A percentile compares a stretch with the other conserved stretches of the same genome.
Conservation (phyloP, 2,329 filamentous ascomycete species). For the Escovopsis sp. region DNA sequence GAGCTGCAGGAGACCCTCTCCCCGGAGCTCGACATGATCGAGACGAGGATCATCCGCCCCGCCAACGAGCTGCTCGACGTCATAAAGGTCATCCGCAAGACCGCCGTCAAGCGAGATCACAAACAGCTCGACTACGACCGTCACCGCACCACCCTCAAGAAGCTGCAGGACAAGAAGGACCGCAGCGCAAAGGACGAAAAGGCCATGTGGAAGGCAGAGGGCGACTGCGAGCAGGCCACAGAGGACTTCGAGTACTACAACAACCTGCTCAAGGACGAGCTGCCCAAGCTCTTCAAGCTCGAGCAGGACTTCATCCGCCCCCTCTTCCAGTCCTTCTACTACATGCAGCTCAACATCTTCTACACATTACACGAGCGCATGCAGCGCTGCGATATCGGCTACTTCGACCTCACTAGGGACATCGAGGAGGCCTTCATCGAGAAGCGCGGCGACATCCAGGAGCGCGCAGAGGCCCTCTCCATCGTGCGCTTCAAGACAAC, state of each 20-base stretch:
- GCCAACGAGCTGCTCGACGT: constrained; percentile 89
- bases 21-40: constrained; percentile 96
- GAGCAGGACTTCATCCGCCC: constrained; percentile 93
- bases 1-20: constrained; percentile 78
- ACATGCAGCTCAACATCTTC: constrained; percentile 99
- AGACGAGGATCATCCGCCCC: constrained; percentile 76
- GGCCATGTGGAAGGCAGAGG: constrained; percentile 88
- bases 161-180: constrained; percentile 95
- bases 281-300: constrained; percentile 78
- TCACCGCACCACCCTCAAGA: constrained; percentile 70
- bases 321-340: constrained; percentile 97
- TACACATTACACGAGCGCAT: constrained; percentile 97
- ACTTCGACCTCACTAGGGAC: constrained; percentile 84
- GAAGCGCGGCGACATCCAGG: constrained; percentile 80
- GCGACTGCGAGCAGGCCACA: constrained; percentile 77
- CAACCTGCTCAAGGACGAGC: constrained; percentile 86
- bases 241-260: constrained; percentile 98
- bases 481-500: constrained; percentile 90
- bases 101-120: constrained; percentile 79
- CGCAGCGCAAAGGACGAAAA: constrained; percentile 95
- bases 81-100: constrained; percentile 89
- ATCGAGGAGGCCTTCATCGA: constrained; percentile 81
- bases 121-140: constrained; percentile 96
- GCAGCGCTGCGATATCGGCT: constrained; percentile 93
- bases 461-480: constrained; percentile 64